Base-by-base conservation (phyloP, 176 grass and related monocot genomes). In the Cenchrus purpureus region DNA sequence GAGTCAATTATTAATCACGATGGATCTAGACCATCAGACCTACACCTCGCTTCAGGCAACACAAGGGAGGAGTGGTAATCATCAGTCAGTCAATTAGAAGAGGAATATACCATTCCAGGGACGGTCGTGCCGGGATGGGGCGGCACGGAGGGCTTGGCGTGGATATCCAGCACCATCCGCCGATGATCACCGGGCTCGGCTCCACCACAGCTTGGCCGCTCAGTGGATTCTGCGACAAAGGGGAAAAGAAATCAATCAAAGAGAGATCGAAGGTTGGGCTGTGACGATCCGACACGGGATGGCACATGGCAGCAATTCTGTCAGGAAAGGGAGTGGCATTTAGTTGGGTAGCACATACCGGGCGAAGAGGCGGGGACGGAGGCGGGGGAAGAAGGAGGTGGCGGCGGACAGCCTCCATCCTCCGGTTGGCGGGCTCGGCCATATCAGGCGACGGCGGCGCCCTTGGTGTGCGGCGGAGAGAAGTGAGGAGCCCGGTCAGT, bases 151-250 rank as follows among this genome's bases (percentile, higher is more conserved):
- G 93, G 93, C 53, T 88, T 95, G 44, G 90, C 90, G 10, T 92
- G 93, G 74, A 95, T 86, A 80, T 92, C 90, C 83, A 92, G 63
- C 67, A 95, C 90, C 93, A 92, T 95, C 61, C 93, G 25, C 93
- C 90, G 2, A 95, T 90, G 67, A 95, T 80, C 53, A 95, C 90
- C 62, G 90, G 87, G 32, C 64, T 73, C 10, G 71, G 46, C 17
- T 76, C 90, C n/a, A 73, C 20, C 10, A 32, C 74, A 20, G 1
- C 3, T 7, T 53, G 15, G 74, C 65, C 46, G 71, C 82, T 54
- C 37, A 77, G 43, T 3, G 76, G 82, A 58, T 77, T 83, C 90
- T 92, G 90, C 48, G 17, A 10, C 12, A 2, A 62, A 58, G 5
- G 20, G 5, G 8, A 16, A 4, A 2, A 42, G 34, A 46, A 70